Evolutionary conservation across 352 stramenopile genomes (phyloP), one percentile per base, ranked within the genome.

Genomic region (Aphanomyces stellatus): DNA sequence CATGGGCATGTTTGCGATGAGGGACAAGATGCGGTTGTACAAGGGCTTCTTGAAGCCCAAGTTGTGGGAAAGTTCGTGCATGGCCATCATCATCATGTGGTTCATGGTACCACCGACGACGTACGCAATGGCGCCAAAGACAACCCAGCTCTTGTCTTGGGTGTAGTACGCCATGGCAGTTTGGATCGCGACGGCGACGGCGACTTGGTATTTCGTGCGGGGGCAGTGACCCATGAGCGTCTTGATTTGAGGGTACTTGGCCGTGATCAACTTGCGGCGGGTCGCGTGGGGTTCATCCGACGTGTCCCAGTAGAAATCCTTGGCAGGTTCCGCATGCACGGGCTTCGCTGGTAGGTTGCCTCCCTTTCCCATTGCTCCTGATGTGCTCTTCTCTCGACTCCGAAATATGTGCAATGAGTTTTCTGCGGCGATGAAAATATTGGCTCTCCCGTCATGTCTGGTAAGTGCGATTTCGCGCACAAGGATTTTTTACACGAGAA

Each of bases 21-120:
- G 91, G 19, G 79, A 87, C 13, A 98, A 75, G 22, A 97, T 55
- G 60, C 88, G 80, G 78, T 99, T 99, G 69, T 85, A 74, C 22
- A 90, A 42, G 1, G 90, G 80, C 49, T 80, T 90, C 74, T 97
- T 96, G 72, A 97, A 97, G n/a, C 86, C 90, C 51, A 99, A 73
- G 75, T 98, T 98, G 83, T 99, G 96, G 4, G 86, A 88, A 34
- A 98, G 72, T 72, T 99, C 96, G 78, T 99, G 96, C 76, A 98
- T 98, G 13, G 81, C 91, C 64, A 99, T 82, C 72, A 94, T 97
- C 74, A 99, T 91, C 65, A 80, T 88, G 76, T 99, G 96, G 74
- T 97, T 98, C 65, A 88, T 80, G 31, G 90, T 96, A 64, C 90
- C 96, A 33, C 90, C 90, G 6, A 98, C 69, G 15, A 89, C 76